Percentiles rank a stretch among this genome's conserved stretches.
Evolutionary conservation across 2,329 filamentous ascomycete genomes (phyloP).

Genomic region (Cladophialophora psammophila): DNA sequence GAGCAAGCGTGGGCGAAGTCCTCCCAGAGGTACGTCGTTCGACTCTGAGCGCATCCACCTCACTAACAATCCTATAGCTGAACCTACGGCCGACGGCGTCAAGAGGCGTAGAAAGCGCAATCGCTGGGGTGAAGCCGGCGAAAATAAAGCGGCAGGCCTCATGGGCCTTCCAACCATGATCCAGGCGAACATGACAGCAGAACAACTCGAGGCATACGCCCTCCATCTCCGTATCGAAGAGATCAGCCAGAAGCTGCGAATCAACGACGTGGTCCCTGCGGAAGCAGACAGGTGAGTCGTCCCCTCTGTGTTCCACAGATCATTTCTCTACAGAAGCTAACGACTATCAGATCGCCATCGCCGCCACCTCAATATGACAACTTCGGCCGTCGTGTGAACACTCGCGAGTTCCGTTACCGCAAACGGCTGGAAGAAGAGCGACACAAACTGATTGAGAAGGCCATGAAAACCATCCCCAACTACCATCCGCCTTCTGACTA

Average conservation of each 20-base stretch:
- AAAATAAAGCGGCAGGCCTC: conserved; percentile 97
- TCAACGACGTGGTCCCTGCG: conserved; percentile 97
- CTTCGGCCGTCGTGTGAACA: conserved; percentile 98
- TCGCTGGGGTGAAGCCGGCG: conserved; percentile 94
- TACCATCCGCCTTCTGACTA: conserved; percentile 99
- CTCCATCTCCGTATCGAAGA: conserved; percentile 97
- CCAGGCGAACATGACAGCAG: conserved; percentile 95
- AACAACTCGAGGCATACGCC: conserved; percentile 97
- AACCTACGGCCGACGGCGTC: conserved; percentile 73
- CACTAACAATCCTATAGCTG: conserved; percentile 45
- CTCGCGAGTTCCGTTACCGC: conserved; percentile 96
- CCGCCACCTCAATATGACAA: conserved; percentile 98
- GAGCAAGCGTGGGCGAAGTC: conserved; percentile 90
- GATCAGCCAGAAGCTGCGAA: conserved; percentile 98
- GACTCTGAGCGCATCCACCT: conserved; percentile 18
- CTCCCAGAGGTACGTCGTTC: conserved; percentile 71
- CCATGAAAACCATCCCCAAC: conserved; percentile 99
- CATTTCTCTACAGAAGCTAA: conserved; percentile 31
- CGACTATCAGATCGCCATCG: conserved; percentile 78
- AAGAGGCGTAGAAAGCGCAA: conserved; percentile 98
- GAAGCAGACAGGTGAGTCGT: conserved; percentile 86
- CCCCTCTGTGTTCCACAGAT: conserved; percentile 21
- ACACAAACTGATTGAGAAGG: conserved; percentile 97
- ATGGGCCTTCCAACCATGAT: conserved; percentile 98
- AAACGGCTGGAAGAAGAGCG: conserved; percentile 98